Evolutionary conservation across 2,329 filamentous ascomycete genomes (phyloP), one percentile per base, ranked within the genome.

Genomic region (Paracorniculantispora psalliotae): DNA sequence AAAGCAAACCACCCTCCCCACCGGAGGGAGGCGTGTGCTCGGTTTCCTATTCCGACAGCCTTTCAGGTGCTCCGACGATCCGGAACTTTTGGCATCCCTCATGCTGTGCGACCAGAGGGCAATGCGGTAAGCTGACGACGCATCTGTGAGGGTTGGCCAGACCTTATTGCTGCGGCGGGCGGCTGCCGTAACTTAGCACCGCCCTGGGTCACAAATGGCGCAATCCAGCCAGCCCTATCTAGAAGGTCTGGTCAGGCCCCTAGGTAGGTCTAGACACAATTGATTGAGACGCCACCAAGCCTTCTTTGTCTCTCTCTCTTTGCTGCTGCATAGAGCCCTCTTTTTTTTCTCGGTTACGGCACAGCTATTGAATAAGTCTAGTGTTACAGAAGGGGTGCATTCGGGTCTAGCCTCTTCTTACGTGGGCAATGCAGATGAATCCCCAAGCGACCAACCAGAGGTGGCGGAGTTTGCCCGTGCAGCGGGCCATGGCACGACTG

Each of bases 211-310:
- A 28, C 53, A 47, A 56, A 46, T 56, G 43, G 28, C 53, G 51
- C 51, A 55, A 55, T 25, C 39, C 52, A n/a, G n/a, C 33, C 33
- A 55, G 52, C 52, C 52, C 41, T 55, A 47, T 35, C 15, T 12
- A 21, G 41, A 35, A 35, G 51, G 37, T 21, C 37, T 15, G 25
- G 21, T 13, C 33, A 17, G 39, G 5, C n/a, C 37, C n/a, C n/a
- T n/a, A n/a, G n/a, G n/a, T n/a, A 54, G 39, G 25, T 44, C 51
- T 39, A 54, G 51, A 54, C 19, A 23, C 13, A 19, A 15, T 17
- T 37, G 33, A 6, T n/a, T n/a, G 12, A 21, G 35, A 37, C 52
- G 52, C 52, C 52, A 55, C 51, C 33, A 37, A 44, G 26, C 51
- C 37, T 37, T 33, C 37, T 44, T 19, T 26, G 19, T 47, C 12